These are phyloP conservation scores for Acanthamoeba castellanii DNA, from an alignment of 208 protist genomes.

Conservation along the genomic window DNA sequence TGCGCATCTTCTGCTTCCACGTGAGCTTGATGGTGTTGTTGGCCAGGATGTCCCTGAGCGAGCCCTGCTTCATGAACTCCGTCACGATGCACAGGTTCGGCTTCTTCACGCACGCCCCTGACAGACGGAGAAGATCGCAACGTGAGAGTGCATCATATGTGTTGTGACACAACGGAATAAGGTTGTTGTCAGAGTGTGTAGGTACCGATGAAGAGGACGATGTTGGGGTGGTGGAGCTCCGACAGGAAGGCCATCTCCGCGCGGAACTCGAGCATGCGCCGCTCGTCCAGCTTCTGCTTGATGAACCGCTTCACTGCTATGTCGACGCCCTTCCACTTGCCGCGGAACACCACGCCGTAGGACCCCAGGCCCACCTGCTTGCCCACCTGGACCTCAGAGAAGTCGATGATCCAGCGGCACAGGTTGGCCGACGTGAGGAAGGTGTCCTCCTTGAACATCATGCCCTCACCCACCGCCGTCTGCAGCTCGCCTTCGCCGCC, in stretches of 20 bases:
- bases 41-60: neutral
- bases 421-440: constrained; percentile 75
- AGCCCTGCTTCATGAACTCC: constrained; percentile 67
- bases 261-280: constrained; percentile 68
- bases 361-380: constrained; percentile 68
- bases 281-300: constrained; percentile 71
- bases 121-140: no score
- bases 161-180: no score
- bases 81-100: constrained; percentile 72
- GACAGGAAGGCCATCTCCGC: constrained; percentile 74
- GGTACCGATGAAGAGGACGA: constrained; percentile 70
- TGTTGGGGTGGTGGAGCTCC: constrained; percentile 74
- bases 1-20: neutral
- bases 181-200: no score
- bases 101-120: constrained; percentile 43
- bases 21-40: neutral
- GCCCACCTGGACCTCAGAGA: constrained; percentile 27
- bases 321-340: constrained; percentile 70
- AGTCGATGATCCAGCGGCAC: constrained; percentile 74
- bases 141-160: no score
- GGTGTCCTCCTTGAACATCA: constrained; percentile 66
- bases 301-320: constrained; percentile 72
- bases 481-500: neutral
- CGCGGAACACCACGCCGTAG: constrained; percentile 61
- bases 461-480: constrained; percentile 43